These are phyloP conservation scores for Backusella circina DNA, from an alignment of 192 early-diverging fungal species.

Conservation along the genomic window DNA sequence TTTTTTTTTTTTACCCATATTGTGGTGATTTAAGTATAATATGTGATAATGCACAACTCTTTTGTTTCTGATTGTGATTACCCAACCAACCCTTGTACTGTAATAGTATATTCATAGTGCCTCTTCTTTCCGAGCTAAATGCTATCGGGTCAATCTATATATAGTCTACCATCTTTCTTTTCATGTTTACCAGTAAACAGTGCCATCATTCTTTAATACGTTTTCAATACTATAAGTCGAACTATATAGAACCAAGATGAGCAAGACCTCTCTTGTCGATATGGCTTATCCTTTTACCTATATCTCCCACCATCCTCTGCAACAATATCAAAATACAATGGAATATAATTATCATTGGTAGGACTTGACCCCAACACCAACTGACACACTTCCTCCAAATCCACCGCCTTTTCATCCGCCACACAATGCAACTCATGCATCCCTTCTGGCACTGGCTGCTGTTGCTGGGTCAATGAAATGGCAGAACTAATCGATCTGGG, in stretches of 20 bases:
- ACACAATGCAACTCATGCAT: neutral
- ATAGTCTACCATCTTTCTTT: neutral
- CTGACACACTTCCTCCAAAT: neutral
- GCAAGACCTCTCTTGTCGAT: neutral
- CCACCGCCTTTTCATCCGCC: neutral
- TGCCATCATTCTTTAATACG: conserved; percentile 11
- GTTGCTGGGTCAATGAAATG: neutral
- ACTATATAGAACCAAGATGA: neutral
- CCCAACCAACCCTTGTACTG: neutral
- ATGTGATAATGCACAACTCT: conserved; percentile 41
- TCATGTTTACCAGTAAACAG: conserved; percentile 12
- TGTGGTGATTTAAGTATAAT: conserved; percentile 47
- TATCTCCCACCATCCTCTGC: conserved; percentile 13
- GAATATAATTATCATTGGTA: neutral
- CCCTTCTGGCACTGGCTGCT: neutral
- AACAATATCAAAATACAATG: conserved; percentile 1
- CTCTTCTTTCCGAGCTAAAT: conserved; percentile 24
- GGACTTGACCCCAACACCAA: neutral
- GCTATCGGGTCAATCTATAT: too few relatives aligned
- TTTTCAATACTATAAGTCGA: conserved; percentile 13
- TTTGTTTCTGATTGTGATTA: neutral
- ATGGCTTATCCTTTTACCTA: neutral
- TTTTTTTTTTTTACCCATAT: conserved; percentile 29
- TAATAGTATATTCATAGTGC: conserved; percentile 28
- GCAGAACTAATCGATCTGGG: neutral